These are phyloP conservation scores for Aspergillus aculeatus DNA, from an alignment of 2,329 filamentous ascomycete species.

Conservation along the genomic window DNA sequence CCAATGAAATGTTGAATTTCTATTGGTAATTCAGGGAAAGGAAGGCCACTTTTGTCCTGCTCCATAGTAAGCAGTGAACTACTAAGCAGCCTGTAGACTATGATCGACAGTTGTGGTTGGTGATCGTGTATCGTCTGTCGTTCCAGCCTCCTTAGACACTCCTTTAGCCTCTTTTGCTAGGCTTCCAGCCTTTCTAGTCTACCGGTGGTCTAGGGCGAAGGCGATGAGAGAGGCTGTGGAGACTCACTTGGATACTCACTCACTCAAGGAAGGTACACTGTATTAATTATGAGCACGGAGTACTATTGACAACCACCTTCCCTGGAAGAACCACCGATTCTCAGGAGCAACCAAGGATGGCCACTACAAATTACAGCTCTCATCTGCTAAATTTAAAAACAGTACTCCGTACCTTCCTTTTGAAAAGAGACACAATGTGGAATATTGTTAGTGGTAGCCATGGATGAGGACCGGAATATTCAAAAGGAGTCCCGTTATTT, in stretches of 20 bases:
- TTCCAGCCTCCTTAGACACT: neutral
- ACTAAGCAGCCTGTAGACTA: neutral
- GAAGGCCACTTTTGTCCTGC: neutral
- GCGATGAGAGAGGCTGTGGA: neutral
- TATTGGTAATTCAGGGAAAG: neutral
- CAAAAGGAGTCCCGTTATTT: neutral
- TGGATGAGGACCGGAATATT: too few relatives aligned
- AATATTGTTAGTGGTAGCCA: too few relatives aligned
- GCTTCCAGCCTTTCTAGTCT: neutral
- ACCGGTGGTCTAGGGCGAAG: too few relatives aligned
- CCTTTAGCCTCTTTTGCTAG: neutral
- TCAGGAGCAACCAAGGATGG: neutral
- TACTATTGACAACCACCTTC: too few relatives aligned
- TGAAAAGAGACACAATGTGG: too few relatives aligned
- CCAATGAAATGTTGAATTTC: neutral
- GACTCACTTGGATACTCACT: neutral
- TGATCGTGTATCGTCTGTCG: neutral
- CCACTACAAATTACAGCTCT: too few relatives aligned
- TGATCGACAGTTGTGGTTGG: conserved; percentile 2
- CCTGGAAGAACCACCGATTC: too few relatives aligned
- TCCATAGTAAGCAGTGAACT: neutral
- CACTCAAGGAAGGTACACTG: too few relatives aligned
- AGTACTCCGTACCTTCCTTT: too few relatives aligned
- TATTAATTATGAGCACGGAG: too few relatives aligned
- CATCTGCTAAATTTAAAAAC: too few relatives aligned